Percentiles rank a stretch among this genome's conserved stretches.
phyloP scores from a whole-genome alignment of 148 eudicot genomes.

The Vaccinium myrtillus region DNA sequence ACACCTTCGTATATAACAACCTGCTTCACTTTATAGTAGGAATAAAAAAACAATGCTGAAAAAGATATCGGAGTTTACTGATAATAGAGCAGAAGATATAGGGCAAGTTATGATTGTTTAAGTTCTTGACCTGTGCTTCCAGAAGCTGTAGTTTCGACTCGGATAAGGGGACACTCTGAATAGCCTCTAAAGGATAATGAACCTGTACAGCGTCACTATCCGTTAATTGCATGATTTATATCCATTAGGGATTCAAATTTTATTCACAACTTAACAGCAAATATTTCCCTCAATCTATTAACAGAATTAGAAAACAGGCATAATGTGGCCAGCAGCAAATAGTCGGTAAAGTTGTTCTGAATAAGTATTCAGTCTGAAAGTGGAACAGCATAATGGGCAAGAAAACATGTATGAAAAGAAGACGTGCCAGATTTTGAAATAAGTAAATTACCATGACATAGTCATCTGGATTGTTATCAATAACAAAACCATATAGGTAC shows the following conservation, averaged over 20 bases:
- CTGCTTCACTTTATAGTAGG: not conserved
- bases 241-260: not conserved
- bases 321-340: not conserved
- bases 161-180: conserved; percentile 24
- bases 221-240: not conserved
- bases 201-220: not conserved
- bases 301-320: not conserved
- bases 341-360: not conserved
- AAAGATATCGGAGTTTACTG: not conserved
- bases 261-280: not conserved
- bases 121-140: conserved; percentile 67
- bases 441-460: conserved; percentile 73
- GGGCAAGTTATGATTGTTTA: not conserved
- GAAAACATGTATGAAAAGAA: conserved; percentile 6
- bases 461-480: conserved; percentile 88
- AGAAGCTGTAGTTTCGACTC: conserved; percentile 82
- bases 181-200: conserved; percentile 7
- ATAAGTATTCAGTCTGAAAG: not conserved
- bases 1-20: not conserved
- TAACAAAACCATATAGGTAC: conserved; percentile 89
- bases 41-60: not conserved
- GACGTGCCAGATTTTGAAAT: conserved; percentile 1
- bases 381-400: conserved; percentile 8
- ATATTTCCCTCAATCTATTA: not conserved
- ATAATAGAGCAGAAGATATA: not conserved